phyloP scores from a whole-genome alignment of 2,329 filamentous ascomycete species.

The Fusarium sororula region DNA sequence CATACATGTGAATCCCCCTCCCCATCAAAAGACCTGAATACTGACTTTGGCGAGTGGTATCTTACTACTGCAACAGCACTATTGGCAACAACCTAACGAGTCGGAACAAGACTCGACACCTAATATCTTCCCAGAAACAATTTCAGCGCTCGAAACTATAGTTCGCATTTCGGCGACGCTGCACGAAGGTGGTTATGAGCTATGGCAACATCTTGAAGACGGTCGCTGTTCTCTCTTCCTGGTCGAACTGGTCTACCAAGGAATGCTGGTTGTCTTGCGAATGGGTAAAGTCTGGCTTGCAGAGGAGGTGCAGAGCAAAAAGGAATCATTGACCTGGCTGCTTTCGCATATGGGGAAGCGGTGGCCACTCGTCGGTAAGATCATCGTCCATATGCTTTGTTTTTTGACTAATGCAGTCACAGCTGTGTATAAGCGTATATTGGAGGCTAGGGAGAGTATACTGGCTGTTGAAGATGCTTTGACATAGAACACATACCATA shows the following conservation, averaged over 20 bases:
- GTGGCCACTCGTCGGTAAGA: not conserved
- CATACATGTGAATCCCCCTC: not conserved
- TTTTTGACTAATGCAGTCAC: fast-evolving
- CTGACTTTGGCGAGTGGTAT: not conserved
- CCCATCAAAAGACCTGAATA: too few relatives aligned
- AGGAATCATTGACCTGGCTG: not conserved
- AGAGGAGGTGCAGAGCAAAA: not conserved
- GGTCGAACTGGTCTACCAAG: not conserved
- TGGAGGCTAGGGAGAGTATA: not conserved
- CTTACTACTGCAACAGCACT: not conserved
- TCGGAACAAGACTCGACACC: not conserved
- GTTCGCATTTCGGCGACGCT: not conserved
- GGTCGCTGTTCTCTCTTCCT: not conserved
- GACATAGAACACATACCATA: fast-evolving
- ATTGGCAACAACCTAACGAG: not conserved
- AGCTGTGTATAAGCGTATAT: not conserved
- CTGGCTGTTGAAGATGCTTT: not conserved
- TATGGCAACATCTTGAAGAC: not conserved
- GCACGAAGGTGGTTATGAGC: not conserved
- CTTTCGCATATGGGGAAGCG: not conserved
- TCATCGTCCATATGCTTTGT: fast-evolving
- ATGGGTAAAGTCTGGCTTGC: not conserved
- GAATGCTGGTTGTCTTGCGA: not conserved
- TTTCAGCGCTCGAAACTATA: not conserved
- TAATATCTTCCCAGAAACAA: not conserved